Conservation (phyloP, 495 filamentous ascomycete species). For the Terfezia claveryi region DNA sequence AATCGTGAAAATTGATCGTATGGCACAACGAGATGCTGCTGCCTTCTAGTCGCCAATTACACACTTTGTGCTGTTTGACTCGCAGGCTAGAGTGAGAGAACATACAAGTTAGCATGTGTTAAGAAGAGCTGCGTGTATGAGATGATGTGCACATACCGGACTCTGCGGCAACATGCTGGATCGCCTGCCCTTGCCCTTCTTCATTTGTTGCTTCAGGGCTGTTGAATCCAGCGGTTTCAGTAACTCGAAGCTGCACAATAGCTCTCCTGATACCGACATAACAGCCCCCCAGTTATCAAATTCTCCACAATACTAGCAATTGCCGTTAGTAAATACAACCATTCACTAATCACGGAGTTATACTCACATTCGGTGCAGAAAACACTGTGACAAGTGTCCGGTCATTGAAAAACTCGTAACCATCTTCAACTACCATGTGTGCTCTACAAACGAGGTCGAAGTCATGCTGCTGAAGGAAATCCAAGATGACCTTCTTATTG, state of each 20-base stretch:
- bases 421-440: conserved; percentile 99
- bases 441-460: conserved; percentile 94
- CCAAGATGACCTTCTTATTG: conserved; percentile 93
- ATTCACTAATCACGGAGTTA: neutral
- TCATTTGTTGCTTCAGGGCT: conserved; percentile 94
- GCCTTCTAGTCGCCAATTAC: neutral
- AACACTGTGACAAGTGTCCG: conserved; percentile 92
- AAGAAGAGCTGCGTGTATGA: neutral
- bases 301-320: conserved; percentile 75
- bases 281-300: conserved; percentile 99
- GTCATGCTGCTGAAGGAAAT: conserved; percentile 84
- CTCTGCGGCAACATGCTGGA: neutral
- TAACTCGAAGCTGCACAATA: conserved; percentile 92
- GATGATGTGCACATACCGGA: neutral
- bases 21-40: neutral
- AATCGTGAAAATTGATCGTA: neutral
- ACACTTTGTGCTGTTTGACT: neutral
- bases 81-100: neutral
- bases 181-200: conserved; percentile 42
- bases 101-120: neutral
- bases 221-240: conserved; percentile 94
- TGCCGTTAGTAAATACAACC: conserved; percentile 1
- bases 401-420: conserved; percentile 97
- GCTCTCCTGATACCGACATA: conserved; percentile 85
- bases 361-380: conserved; percentile 83